Percentiles rank a stretch among this genome's conserved stretches.
Conservation (phyloP, 148 eudicot species). For the Chenopodium berlandieri region DNA sequence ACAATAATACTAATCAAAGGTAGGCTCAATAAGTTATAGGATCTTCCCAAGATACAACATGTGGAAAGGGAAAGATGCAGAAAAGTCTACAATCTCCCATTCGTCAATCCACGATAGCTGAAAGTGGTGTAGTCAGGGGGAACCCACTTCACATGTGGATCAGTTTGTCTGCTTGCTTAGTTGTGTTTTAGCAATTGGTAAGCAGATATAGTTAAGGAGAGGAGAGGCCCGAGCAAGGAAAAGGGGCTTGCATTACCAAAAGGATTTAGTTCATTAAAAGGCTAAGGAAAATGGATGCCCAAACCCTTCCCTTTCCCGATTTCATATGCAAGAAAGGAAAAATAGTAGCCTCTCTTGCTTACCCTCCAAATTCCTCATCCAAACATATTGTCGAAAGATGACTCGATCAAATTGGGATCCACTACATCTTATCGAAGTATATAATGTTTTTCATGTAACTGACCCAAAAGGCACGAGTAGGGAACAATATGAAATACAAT, state of each 20-base stretch:
- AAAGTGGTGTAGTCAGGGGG: background rate
- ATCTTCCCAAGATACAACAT: background rate
- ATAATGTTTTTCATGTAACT: background rate
- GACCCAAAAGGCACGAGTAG: background rate
- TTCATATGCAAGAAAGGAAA: background rate
- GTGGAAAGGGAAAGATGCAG: background rate
- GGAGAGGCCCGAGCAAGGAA: background rate
- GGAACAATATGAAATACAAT: background rate
- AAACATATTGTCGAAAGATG: background rate
- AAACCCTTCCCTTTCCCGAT: background rate
- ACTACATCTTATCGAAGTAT: background rate
- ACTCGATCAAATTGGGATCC: no score
- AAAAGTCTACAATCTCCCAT: background rate
- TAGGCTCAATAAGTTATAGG: background rate
- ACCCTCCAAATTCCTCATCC: background rate
- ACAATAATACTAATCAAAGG: background rate
- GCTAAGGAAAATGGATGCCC: background rate
- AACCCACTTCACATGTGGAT: background rate
- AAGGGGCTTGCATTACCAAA: background rate
- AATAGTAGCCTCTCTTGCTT: background rate
- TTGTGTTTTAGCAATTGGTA: background rate
- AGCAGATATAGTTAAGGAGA: background rate
- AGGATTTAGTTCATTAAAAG: background rate
- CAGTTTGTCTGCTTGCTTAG: background rate
- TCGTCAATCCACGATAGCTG: background rate